Evolutionary conservation across 1,284 basidiomycete species (phyloP).

Genomic region (Pseudomicrostroma phylloplanum): DNA sequence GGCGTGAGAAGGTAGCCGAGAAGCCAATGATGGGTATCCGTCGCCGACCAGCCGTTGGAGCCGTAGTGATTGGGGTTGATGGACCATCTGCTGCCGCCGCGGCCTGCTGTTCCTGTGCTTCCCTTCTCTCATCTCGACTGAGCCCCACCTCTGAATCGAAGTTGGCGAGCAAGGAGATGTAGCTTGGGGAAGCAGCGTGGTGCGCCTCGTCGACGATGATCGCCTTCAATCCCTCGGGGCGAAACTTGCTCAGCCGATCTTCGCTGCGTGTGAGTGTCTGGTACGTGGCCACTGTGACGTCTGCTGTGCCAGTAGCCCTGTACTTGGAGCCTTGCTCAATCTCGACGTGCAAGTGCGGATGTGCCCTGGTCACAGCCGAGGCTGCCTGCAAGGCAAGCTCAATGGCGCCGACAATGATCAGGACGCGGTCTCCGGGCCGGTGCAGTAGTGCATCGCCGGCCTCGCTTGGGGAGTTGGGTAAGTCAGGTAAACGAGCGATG

Average conservation of each 20-base stretch:
- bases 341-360: slow-evolving; percentile 73
- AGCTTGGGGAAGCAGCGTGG: slow-evolving; percentile 84
- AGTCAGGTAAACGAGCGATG: slow-evolving; percentile 25
- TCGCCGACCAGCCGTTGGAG: background rate
- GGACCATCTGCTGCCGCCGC: background rate
- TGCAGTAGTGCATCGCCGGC: too few relatives aligned
- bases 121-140: slow-evolving; percentile 5
- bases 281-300: slow-evolving; percentile 85
- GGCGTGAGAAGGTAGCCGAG: slow-evolving; percentile 86
- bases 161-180: slow-evolving; percentile 68
- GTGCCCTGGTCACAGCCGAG: slow-evolving; percentile 63
- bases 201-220: slow-evolving; percentile 73
- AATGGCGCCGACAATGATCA: slow-evolving; percentile 78
- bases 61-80: background rate
- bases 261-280: slow-evolving; percentile 68
- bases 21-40: slow-evolving; percentile 82
- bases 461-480: slow-evolving; percentile 2
- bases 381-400: slow-evolving; percentile 84
- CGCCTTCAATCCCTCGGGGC: slow-evolving; percentile 66
- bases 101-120: background rate
- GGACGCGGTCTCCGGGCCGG: slow-evolving; percentile 52
- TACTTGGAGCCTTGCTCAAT: slow-evolving; percentile 80
- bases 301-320: slow-evolving; percentile 70
- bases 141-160: slow-evolving; percentile 58
- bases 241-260: slow-evolving; percentile 70